Conservation (phyloP, 2,329 filamentous ascomycete genomes). For the Xylariaceae sp. region DNA sequence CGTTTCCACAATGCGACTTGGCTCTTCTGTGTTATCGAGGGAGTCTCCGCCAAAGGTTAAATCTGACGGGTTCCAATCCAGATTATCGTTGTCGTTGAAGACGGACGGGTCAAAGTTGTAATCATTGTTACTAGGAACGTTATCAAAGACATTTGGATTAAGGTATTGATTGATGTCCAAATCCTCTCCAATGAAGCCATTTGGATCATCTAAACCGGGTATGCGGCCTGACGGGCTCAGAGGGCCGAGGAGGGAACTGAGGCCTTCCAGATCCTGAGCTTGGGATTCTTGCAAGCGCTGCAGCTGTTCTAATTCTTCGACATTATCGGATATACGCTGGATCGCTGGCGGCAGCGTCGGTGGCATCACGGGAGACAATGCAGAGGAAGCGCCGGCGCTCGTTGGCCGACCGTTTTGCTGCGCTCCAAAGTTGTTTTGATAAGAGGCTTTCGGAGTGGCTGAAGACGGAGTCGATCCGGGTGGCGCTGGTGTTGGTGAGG, state of each 20-base stretch:
- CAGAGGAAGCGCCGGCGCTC: slow-evolving; percentile 25
- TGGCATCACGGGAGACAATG: slow-evolving; percentile 49
- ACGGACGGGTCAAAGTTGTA: slow-evolving; percentile 42
- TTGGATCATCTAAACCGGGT: slow-evolving; percentile 58
- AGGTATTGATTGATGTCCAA: slow-evolving; percentile 51
- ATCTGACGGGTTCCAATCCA: slow-evolving; percentile 25
- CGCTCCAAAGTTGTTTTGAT: slow-evolving; percentile 19
- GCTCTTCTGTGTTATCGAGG: slow-evolving; percentile 11
- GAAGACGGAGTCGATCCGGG: slow-evolving; percentile 20
- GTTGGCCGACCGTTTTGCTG: slow-evolving; percentile 17
- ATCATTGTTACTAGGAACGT: slow-evolving; percentile 23
- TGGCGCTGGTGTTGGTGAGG: slow-evolving; percentile 24
- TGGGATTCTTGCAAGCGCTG: slow-evolving; percentile 77
- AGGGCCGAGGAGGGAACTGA: slow-evolving; percentile 71
- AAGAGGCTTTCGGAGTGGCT: slow-evolving; percentile 18
- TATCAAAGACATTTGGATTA: slow-evolving; percentile 34
- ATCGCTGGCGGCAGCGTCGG: slow-evolving; percentile 47
- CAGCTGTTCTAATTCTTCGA: slow-evolving; percentile 73
- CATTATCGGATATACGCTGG: slow-evolving; percentile 62
- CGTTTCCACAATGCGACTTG: slow-evolving; percentile 25
- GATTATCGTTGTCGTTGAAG: slow-evolving; percentile 19
- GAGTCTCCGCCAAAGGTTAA: slow-evolving; percentile 18
- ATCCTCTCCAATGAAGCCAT: slow-evolving; percentile 39
- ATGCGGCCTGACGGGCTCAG: slow-evolving; percentile 77
- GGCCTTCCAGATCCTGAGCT: slow-evolving; percentile 68